Evolutionary conservation across 1,284 basidiomycete genomes (phyloP).

Genomic region (Xerocomus amazonicus): DNA sequence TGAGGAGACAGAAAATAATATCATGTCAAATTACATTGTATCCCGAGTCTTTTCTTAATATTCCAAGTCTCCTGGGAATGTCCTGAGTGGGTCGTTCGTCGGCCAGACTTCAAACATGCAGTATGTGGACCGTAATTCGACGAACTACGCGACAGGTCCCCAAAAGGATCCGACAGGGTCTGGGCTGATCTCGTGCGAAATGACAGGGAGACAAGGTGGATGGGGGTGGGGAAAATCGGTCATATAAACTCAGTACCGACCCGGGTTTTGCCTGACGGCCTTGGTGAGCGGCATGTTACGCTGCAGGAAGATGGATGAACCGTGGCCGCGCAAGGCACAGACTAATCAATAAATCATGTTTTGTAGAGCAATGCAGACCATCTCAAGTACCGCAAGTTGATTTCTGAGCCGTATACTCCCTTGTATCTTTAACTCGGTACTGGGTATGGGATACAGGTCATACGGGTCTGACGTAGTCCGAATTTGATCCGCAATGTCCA

Average conservation of each 20-base stretch:
- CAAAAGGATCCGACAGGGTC: background rate
- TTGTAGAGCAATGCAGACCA: background rate
- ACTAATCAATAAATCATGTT: background rate
- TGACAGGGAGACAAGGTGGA: background rate
- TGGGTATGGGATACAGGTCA: too few relatives aligned
- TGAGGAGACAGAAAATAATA: too few relatives aligned
- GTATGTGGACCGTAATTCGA: too few relatives aligned
- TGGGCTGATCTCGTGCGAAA: background rate
- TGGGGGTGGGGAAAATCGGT: background rate
- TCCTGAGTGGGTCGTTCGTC: too few relatives aligned
- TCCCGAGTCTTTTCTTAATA: too few relatives aligned
- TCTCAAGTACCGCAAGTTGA: background rate
- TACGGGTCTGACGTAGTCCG: background rate
- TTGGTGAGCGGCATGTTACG: background rate
- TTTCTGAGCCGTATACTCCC: background rate
- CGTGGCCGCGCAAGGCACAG: background rate
- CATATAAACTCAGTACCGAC: background rate
- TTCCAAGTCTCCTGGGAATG: too few relatives aligned
- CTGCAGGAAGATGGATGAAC: background rate
- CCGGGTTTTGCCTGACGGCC: background rate
- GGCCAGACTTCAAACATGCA: background rate
- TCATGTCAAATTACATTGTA: too few relatives aligned
- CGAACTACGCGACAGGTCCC: background rate
- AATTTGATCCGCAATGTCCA: background rate
- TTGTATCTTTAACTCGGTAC: background rate